Conservation (phyloP, 148 eudicot species). For the Cornus controversa region DNA sequence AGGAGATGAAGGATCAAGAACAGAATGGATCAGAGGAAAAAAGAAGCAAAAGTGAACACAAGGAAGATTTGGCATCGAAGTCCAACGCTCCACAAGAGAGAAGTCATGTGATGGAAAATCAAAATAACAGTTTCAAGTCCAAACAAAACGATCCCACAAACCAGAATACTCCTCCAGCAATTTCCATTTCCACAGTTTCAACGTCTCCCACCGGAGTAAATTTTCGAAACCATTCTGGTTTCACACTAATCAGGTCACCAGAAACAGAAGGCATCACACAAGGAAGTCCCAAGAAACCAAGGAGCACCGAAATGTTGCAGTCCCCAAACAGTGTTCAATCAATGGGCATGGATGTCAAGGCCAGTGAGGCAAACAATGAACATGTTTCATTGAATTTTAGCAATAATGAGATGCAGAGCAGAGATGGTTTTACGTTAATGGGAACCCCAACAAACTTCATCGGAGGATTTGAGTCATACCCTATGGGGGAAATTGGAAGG, state of each 20-base stretch:
- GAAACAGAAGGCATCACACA: conserved; percentile 47
- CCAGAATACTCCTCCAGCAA: conserved; percentile 24
- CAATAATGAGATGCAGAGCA: conserved; percentile 28
- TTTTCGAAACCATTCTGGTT: conserved; percentile 32
- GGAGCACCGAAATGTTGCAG: conserved; percentile 28
- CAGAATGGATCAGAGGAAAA: conserved; percentile 45
- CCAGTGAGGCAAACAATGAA: conserved; percentile 17
- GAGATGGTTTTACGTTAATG: conserved; percentile 43
- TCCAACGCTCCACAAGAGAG: conserved; percentile 9
- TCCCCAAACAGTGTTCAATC: conserved; percentile 11
- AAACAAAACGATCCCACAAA: conserved; percentile 12
- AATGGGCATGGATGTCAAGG: conserved; percentile 19
- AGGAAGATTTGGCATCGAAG: conserved; percentile 25
- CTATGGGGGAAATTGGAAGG: conserved; percentile 52
- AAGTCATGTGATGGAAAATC: conserved; percentile 17
- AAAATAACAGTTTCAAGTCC: conserved; percentile 18
- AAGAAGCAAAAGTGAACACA: conserved; percentile 26
- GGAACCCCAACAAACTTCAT: conserved; percentile 42
- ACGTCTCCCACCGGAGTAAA: conserved; percentile 22
- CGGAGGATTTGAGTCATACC: conserved; percentile 48
- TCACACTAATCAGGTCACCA: conserved; percentile 37
- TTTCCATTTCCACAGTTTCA: conserved; percentile 25
- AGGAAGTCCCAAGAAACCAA: conserved; percentile 55
- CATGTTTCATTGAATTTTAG: conserved; percentile 38
- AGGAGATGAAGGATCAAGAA: conserved; percentile 64